Evolutionary conservation across 768 basidiomycete species (phyloP).

Genomic region (Lactarius evosmus): DNA sequence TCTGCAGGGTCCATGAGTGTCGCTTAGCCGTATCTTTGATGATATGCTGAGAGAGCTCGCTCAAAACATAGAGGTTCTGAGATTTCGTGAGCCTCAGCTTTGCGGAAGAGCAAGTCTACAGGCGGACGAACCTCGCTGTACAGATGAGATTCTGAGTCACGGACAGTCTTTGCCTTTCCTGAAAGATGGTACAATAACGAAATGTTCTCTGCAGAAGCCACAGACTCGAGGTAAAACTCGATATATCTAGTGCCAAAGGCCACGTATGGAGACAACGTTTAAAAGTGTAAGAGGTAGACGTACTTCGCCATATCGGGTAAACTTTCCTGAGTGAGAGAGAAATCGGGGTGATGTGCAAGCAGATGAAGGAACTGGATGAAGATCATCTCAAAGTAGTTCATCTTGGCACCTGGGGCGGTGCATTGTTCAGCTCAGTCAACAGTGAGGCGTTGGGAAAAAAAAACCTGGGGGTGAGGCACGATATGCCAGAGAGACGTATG

Average conservation of each 20-base stretch:
- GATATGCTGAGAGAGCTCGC: conserved; percentile 86
- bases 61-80: conserved; percentile 83
- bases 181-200: conserved; percentile 82
- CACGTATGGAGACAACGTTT: background rate
- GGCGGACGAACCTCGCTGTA: conserved; percentile 59
- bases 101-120: background rate
- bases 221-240: conserved; percentile 77
- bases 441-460: conserved; percentile 2
- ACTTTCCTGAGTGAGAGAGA: conserved; percentile 61
- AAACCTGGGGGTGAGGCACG: conserved; percentile 17
- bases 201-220: conserved; percentile 78
- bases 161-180: conserved; percentile 78
- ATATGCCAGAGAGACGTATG: conserved; percentile 26
- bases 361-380: conserved; percentile 85
- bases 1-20: conserved; percentile 72
- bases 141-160: conserved; percentile 66
- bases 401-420: conserved; percentile 43
- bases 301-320: conserved; percentile 80
- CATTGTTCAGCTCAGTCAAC: background rate
- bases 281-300: conserved; percentile 29
- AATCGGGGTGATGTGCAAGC: conserved; percentile 94
- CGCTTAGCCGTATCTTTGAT: conserved; percentile 63
- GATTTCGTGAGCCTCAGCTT: conserved; percentile 7
- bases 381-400: conserved; percentile 73
- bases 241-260: conserved; percentile 62